Evolutionary conservation across 257 asterid genomes (phyloP).

Genomic region (Lycium barbarum): DNA sequence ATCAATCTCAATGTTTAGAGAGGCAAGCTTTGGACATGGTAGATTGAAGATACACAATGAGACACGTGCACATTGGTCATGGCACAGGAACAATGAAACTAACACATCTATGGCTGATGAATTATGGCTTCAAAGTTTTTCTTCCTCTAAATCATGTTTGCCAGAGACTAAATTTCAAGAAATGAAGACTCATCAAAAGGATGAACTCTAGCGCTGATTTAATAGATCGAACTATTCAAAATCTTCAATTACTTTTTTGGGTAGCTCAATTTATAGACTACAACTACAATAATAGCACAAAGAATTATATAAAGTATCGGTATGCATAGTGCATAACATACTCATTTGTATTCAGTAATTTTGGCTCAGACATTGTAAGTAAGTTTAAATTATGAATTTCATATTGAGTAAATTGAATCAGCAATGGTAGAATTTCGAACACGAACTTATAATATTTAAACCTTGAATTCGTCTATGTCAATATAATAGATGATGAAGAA

Average conservation of each 20-base stretch:
- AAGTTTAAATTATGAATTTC: no score
- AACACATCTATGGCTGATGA: constrained; percentile 49
- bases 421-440: no score
- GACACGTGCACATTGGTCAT: constrained; percentile 83
- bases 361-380: no score
- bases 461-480: no score
- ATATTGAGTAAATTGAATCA: no score
- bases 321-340: neutral
- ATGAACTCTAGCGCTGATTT: constrained; percentile 37
- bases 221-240: neutral
- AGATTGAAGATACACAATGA: constrained; percentile 58
- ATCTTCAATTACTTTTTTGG: neutral
- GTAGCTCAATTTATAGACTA: neutral
- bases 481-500: no score
- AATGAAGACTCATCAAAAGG: constrained; percentile 4
- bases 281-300: neutral
- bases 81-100: constrained; percentile 75
- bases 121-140: constrained; percentile 65
- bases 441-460: no score
- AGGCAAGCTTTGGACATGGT: constrained; percentile 93
- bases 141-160: constrained; percentile 46
- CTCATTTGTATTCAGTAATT: neutral
- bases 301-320: neutral
- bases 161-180: neutral
- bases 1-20: constrained; percentile 56